Base-by-base conservation (phyloP, 176 grass and related monocot species). In the Oryza punctata region DNA sequence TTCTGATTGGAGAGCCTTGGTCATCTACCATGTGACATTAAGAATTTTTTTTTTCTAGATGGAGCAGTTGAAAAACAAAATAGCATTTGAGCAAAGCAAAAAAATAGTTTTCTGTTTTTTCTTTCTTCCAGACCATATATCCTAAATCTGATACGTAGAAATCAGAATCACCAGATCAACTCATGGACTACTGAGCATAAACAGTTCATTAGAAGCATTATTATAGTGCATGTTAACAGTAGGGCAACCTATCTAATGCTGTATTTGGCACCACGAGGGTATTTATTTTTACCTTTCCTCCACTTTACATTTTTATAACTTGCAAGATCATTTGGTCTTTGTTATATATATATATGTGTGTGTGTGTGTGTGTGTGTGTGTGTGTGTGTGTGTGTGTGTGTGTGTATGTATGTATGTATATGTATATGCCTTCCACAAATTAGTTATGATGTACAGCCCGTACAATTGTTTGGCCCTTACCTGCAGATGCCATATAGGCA, bases 181-280 rank as follows among this genome's bases (percentile, higher is more conserved):
- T n/a, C 77, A 46, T 44, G 33, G 61, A 85, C 29, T n/a, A 60
- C 45, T 60, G 40, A 63, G 75, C 41, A 67, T 74, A 41, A 46
- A 13, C 78, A 78, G 44, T 73, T 86, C 73, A 82, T 49, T 27
- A 49, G 11, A 78, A 82, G 28, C 29, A 77, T 32, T 63, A 63
- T 2, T 41, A 13, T 65, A 72, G 37, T 65, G 12, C 64, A 71
- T 74, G 24, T 26, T 79, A 67, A 11, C 65, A 41, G 46, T 78
- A 38, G 12, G 28, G 14, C 69, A 67, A 49, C 37, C n/a, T 70
- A 65, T 78, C 45, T 46, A 29, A 16, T 30, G 24, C 43, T 78
- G 67, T 32, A 41, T 64, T 69, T 85, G 29, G 1, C 21, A 52
- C 13, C 28, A 32, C n/a, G 38, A 67, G 10, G 13, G 4, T 61